phyloP scores from a whole-genome alignment of 805 yeast species.

The Saccharomycopsis fibuligera region DNA sequence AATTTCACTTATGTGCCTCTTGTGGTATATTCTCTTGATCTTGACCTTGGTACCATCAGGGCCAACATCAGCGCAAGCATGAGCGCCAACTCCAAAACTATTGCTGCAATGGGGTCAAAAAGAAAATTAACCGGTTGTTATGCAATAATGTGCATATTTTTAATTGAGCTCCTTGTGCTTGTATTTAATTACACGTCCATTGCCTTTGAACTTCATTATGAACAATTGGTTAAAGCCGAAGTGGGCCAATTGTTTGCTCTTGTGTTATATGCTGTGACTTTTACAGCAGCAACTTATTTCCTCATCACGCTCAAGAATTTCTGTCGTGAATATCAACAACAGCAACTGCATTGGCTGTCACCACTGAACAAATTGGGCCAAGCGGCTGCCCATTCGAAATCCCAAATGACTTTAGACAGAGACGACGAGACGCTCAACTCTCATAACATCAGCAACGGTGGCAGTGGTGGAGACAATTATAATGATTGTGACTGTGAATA shows the following conservation, averaged over 20 bases:
- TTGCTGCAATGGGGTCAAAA: too few relatives aligned
- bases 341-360: too few relatives aligned
- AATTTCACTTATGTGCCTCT: slow-evolving; percentile 2
- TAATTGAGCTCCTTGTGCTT: neutral
- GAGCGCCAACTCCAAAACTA: too few relatives aligned
- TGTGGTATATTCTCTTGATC: neutral
- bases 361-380: too few relatives aligned
- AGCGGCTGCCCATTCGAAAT: too few relatives aligned
- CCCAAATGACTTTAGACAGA: too few relatives aligned
- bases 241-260: neutral
- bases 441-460: neutral
- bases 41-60: too few relatives aligned
- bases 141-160: slow-evolving; percentile 2
- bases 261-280: neutral
- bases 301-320: neutral
- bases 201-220: neutral
- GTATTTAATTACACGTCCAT: slow-evolving; percentile 3
- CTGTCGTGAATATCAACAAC: too few relatives aligned
- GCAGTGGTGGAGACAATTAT: too few relatives aligned
- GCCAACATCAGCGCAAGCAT: too few relatives aligned
- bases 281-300: neutral
- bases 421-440: neutral
- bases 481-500: too few relatives aligned
- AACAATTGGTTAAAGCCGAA: neutral
- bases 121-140: slow-evolving; percentile 1